phyloP scores from a whole-genome alignment of 495 filamentous ascomycete genomes.

The Durotheca rogersii region DNA sequence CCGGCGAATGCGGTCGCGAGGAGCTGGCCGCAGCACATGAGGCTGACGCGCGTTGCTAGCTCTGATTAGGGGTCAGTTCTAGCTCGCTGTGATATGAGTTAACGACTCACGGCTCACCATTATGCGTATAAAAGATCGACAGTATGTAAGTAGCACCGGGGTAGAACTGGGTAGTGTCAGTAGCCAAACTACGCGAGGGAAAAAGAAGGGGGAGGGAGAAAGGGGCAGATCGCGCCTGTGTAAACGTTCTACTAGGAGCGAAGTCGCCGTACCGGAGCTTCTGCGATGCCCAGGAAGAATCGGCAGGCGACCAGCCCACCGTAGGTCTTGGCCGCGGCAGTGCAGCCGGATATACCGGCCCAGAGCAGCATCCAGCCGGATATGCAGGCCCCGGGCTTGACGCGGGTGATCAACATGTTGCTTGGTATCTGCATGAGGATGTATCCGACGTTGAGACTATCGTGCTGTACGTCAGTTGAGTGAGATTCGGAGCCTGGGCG shows the following conservation, averaged over 20 bases:
- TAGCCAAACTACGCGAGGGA: constrained; percentile 22
- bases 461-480: neutral
- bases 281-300: constrained; percentile 29
- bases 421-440: constrained; percentile 42
- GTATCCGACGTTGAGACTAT: constrained; percentile 51
- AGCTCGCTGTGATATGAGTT: neutral
- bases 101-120: constrained; percentile 28
- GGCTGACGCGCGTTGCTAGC: constrained; percentile 21
- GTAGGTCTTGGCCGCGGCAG: constrained; percentile 46
- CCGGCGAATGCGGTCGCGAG: constrained; percentile 28
- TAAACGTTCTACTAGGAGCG: too few species aligned
- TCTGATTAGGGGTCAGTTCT: constrained; percentile 22
- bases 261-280: constrained; percentile 28
- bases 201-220: too few species aligned
- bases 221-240: too few species aligned
- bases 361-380: constrained; percentile 42
- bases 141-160: constrained; percentile 53
- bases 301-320: constrained; percentile 21
- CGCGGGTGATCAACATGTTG: constrained; percentile 44
- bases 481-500: too few species aligned
- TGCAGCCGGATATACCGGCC: constrained; percentile 49
- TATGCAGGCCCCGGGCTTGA: constrained; percentile 42
- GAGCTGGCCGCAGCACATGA: constrained; percentile 28
- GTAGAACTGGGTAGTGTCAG: constrained; percentile 41
- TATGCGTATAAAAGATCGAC: constrained; percentile 51